Conservation (phyloP, 495 filamentous ascomycete species). For the Bacidia rubella region DNA sequence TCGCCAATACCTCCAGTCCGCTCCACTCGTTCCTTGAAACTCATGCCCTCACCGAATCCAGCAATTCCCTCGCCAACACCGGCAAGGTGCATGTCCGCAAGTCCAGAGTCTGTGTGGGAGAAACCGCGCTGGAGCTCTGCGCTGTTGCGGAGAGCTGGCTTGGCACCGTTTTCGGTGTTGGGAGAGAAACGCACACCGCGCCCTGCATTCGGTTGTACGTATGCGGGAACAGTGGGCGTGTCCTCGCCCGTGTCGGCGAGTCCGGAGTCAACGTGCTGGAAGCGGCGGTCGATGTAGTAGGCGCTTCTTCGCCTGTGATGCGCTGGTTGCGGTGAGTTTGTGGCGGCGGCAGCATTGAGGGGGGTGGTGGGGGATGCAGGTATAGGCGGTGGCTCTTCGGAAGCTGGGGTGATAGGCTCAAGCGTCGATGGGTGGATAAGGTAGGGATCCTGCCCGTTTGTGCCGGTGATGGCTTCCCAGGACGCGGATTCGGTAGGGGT, state of each 20-base stretch:
- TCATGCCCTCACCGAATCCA: background rate
- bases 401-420: background rate
- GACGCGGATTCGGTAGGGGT: background rate
- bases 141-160: background rate
- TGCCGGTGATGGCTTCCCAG: constrained; percentile 3
- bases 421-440: constrained; percentile 3
- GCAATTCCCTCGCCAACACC: background rate
- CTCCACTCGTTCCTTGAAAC: background rate
- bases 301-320: background rate
- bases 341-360: background rate
- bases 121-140: background rate
- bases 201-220: too few species aligned
- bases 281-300: background rate
- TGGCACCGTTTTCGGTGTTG: background rate
- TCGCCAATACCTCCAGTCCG: background rate
- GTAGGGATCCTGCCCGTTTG: background rate
- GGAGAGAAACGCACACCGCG: too few species aligned
- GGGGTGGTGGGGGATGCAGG: background rate
- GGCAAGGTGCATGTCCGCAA: constrained; percentile 5
- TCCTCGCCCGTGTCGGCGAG: constrained; percentile 14
- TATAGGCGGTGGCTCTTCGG: background rate
- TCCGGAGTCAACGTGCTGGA: constrained; percentile 16
- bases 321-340: background rate
- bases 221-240: background rate
- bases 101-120: constrained; percentile 15